A percentile compares a stretch with the other conserved stretches of the same genome.
Conservation (phyloP, 129 eudicot species). For the Flaveria linearis region DNA sequence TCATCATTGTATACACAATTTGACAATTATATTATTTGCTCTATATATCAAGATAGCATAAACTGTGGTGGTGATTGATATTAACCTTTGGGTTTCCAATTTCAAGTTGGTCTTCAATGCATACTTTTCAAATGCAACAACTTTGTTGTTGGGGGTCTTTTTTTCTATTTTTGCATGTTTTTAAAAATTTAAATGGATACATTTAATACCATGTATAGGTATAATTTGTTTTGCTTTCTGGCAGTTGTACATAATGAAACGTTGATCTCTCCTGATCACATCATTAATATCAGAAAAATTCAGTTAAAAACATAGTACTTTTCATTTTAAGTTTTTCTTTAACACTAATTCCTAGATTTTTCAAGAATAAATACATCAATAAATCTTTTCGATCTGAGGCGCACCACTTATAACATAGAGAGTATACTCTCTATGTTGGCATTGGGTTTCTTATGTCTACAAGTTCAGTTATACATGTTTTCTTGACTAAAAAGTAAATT, state of each 20-base stretch:
- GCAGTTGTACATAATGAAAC: background rate
- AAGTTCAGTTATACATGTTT: background rate
- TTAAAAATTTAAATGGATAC: too few relatives aligned
- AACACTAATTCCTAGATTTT: too few relatives aligned
- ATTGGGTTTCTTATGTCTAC: background rate
- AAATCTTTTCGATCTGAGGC: background rate
- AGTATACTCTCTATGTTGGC: background rate
- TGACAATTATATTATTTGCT: background rate
- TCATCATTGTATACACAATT: background rate
- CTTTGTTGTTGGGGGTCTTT: background rate
- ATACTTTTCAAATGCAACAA: slow-evolving; percentile 16
- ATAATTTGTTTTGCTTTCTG: background rate
- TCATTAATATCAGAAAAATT: background rate
- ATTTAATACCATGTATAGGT: background rate
- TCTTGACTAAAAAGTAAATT: background rate
- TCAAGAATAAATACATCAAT: too few relatives aligned
- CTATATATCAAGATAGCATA: slow-evolving; percentile 6
- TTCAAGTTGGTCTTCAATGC: slow-evolving; percentile 17
- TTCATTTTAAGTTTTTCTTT: too few relatives aligned
- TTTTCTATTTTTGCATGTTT: background rate
- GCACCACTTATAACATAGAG: too few relatives aligned
- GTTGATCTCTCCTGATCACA: background rate
- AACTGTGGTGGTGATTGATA: slow-evolving; percentile 16
- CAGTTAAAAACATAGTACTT: too few relatives aligned
- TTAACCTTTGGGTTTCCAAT: slow-evolving; percentile 18